Percentiles rank a stretch among this genome's conserved stretches.
Conservation (phyloP, 2,329 filamentous ascomycete species). For the Gaeumannomyces sp. region DNA sequence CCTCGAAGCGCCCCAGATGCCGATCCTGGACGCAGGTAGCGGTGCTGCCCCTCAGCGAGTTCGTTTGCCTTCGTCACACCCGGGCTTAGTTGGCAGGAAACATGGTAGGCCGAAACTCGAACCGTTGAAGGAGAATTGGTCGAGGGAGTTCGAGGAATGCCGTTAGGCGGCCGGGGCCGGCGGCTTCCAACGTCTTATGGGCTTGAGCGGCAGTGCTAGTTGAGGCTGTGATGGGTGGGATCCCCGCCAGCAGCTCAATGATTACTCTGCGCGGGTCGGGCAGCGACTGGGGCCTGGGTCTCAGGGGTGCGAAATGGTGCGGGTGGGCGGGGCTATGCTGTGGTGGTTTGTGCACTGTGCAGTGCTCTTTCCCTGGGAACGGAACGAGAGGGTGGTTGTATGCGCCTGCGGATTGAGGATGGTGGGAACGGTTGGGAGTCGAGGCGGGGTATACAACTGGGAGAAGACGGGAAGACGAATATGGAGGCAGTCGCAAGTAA, state of each 20-base stretch:
- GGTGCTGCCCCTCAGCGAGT: neutral
- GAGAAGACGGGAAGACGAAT: neutral
- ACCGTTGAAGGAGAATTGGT: neutral
- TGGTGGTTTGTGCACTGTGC: neutral
- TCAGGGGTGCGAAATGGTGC: neutral
- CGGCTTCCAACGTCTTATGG: neutral
- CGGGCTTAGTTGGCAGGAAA: neutral
- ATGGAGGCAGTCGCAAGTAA: neutral
- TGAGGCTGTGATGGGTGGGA: neutral
- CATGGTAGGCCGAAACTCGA: neutral
- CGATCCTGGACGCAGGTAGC: neutral
- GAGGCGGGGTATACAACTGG: neutral
- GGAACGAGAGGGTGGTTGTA: no score
- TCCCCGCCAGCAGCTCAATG: neutral
- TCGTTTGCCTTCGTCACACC: neutral
- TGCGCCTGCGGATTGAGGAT: no score
- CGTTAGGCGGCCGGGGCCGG: no score
- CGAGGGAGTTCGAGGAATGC: neutral
- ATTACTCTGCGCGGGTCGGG: neutral
- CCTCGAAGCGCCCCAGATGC: neutral
- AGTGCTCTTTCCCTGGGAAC: neutral
- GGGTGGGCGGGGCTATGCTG: neutral
- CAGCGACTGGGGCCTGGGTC: neutral
- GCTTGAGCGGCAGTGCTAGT: no score
- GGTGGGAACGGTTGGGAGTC: neutral